These are phyloP conservation scores for Aspergillus quadrilineatus DNA, from an alignment of 2,329 filamentous ascomycete species.

Conservation along the genomic window DNA sequence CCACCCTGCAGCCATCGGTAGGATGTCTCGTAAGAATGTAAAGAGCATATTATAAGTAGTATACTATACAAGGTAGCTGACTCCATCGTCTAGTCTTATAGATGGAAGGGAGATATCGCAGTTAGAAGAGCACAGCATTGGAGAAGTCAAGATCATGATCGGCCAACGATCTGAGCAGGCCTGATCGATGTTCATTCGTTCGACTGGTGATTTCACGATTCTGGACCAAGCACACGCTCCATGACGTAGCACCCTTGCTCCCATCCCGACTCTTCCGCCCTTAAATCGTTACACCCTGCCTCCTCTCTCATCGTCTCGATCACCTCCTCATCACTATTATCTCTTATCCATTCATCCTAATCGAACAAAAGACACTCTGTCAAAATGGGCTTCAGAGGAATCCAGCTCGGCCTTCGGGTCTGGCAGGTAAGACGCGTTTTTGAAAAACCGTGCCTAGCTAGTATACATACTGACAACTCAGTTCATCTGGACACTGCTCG, in stretches of 20 bases:
- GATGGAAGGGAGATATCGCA: too few relatives aligned
- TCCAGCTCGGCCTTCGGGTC: slow-evolving; percentile 32
- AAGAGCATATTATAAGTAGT: neutral
- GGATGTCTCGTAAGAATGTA: neutral
- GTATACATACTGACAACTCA: slow-evolving; percentile 28
- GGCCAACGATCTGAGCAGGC: too few relatives aligned
- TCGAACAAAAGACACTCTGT: neutral
- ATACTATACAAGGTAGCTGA: too few relatives aligned
- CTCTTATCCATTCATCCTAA: neutral
- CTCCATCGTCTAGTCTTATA: too few relatives aligned
- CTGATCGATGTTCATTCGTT: neutral
- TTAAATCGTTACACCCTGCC: slow-evolving; percentile 18
- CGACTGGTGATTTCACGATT: slow-evolving; percentile 28
- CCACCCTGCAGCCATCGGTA: neutral
- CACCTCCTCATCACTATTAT: slow-evolving; percentile 7
- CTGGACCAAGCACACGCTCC: slow-evolving; percentile 17
- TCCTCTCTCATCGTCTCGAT: neutral
- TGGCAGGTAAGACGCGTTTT: slow-evolving; percentile 30
- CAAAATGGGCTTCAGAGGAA: slow-evolving; percentile 28
- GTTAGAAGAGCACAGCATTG: too few relatives aligned
- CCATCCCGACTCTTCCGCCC: slow-evolving; percentile 31
- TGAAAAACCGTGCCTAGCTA: neutral
- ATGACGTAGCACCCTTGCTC: slow-evolving; percentile 34
- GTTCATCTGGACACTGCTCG: slow-evolving; percentile 60
- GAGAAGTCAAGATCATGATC: too few relatives aligned